phyloP scores from a whole-genome alignment of 129 eudicot species.

The Helichrysum umbraculigerum region DNA sequence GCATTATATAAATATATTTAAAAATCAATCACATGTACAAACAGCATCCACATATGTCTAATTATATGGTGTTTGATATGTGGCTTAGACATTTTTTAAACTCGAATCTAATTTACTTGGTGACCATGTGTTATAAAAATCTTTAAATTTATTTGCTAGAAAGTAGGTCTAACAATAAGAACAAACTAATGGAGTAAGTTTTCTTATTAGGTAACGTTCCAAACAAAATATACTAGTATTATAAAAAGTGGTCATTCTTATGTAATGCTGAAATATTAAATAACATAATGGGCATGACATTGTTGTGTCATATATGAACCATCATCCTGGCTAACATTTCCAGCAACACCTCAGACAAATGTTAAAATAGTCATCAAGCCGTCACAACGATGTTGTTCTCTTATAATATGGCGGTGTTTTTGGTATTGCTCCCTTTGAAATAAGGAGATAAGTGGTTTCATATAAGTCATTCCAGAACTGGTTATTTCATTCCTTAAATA shows the following conservation, averaged over 20 bases:
- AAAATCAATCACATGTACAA: no score
- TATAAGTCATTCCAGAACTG: no score
- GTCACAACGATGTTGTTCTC: no score
- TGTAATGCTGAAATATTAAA: not conserved
- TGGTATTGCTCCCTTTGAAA: no score
- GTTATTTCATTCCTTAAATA: no score
- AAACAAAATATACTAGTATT: not conserved
- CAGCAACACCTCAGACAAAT: not conserved
- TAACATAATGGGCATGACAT: not conserved
- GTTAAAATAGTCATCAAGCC: not conserved
- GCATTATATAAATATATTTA: no score
- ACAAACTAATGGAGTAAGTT: slow-evolving; percentile 4
- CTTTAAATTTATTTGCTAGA: not conserved
- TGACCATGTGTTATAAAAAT: not conserved
- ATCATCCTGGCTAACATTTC: not conserved
- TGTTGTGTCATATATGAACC: not conserved
- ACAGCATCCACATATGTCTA: no score
- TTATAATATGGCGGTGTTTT: no score
- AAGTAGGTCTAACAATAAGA: slow-evolving; percentile 22
- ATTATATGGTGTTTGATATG: no score
- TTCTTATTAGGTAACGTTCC: not conserved
- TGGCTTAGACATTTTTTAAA: no score
- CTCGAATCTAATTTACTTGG: not conserved
- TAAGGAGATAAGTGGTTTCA: no score
- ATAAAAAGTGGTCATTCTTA: not conserved